Conservation (phyloP, 768 basidiomycete species). For the Suillus tomentosus region DNA sequence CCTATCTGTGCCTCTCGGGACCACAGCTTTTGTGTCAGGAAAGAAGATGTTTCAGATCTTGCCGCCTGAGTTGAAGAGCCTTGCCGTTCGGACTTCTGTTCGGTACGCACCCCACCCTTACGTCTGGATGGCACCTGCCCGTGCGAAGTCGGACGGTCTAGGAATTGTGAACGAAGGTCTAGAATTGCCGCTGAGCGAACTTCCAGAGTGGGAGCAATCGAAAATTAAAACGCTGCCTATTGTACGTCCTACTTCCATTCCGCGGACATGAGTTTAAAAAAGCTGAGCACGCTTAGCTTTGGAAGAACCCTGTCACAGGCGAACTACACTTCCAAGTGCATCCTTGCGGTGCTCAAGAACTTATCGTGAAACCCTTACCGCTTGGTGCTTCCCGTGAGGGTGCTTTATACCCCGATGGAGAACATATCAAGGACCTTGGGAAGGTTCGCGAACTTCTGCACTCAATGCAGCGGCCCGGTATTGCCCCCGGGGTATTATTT, state of each 20-base stretch:
- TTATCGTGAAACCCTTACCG: conserved; percentile 76
- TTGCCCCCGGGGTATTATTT: conserved; percentile 63
- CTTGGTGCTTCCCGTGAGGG: conserved; percentile 54
- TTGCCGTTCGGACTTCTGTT: conserved; percentile 76
- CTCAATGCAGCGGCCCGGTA: conserved; percentile 86
- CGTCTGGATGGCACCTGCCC: conserved; percentile 86
- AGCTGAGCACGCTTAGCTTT: conserved; percentile 48
- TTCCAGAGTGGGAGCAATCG: conserved; percentile 82
- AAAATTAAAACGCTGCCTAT: conserved; percentile 75
- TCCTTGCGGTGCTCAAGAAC: conserved; percentile 69
- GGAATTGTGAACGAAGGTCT: conserved; percentile 80
- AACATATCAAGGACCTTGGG: conserved; percentile 69
- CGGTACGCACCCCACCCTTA: conserved; percentile 86
- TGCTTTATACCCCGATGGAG: conserved; percentile 84
- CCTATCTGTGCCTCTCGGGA: conserved; percentile 79
- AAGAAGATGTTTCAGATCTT: conserved; percentile 84
- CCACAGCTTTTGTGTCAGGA: conserved; percentile 83
- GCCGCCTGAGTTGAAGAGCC: conserved; percentile 67
- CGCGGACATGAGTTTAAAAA: background rate
- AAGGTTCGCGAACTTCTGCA: conserved; percentile 76
- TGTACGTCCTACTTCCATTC: conserved; percentile 33
- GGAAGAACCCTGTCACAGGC: conserved; percentile 91
- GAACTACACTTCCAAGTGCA: conserved; percentile 89
- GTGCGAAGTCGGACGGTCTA: conserved; percentile 74
- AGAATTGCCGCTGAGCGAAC: conserved; percentile 64